Percentiles rank a stretch among this genome's conserved stretches.
These are phyloP conservation scores for Marsdenia floribunda DNA, from an alignment of 257 asterid genomes.

Conservation along the genomic window DNA sequence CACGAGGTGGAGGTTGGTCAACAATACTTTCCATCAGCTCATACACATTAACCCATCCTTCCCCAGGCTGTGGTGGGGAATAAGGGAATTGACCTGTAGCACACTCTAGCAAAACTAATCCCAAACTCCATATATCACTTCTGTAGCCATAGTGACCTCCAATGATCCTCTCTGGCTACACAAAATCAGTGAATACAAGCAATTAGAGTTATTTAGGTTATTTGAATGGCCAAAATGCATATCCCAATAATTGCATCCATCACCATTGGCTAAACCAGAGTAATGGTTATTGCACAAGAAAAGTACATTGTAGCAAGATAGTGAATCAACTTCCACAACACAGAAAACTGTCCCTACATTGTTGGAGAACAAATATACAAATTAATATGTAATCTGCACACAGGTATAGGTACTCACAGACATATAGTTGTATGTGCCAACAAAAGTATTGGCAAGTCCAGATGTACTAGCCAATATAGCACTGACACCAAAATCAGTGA, in stretches of 20 bases:
- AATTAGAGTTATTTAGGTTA: slow-evolving; percentile 3
- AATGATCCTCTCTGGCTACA: slow-evolving; percentile 87
- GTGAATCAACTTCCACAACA: not conserved
- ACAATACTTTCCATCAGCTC: slow-evolving; percentile 93
- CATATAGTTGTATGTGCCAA: slow-evolving; percentile 98
- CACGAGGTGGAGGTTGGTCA: slow-evolving; percentile 72
- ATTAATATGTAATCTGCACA: not conserved
- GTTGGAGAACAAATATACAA: not conserved
- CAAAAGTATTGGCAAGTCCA: slow-evolving; percentile 86
- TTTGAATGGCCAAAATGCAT: not conserved
- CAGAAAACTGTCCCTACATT: not conserved
- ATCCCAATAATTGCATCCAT: not conserved
- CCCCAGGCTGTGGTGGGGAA: slow-evolving; percentile 71
- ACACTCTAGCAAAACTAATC: slow-evolving; percentile 87
- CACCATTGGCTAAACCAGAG: not conserved
- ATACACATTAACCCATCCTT: slow-evolving; percentile 79
- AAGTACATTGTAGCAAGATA: not conserved
- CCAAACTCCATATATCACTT: slow-evolving; percentile 97
- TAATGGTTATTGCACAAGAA: not conserved
- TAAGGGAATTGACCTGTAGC: slow-evolving; percentile 85
- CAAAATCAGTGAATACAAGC: slow-evolving; percentile 7
- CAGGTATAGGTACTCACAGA: slow-evolving; percentile 62
- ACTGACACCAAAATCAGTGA: slow-evolving; percentile 97
- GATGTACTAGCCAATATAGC: slow-evolving; percentile 81
- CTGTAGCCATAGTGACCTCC: slow-evolving; percentile 74